Conservation (phyloP, 2,329 filamentous ascomycete species). For the Xylariaceae sp. region DNA sequence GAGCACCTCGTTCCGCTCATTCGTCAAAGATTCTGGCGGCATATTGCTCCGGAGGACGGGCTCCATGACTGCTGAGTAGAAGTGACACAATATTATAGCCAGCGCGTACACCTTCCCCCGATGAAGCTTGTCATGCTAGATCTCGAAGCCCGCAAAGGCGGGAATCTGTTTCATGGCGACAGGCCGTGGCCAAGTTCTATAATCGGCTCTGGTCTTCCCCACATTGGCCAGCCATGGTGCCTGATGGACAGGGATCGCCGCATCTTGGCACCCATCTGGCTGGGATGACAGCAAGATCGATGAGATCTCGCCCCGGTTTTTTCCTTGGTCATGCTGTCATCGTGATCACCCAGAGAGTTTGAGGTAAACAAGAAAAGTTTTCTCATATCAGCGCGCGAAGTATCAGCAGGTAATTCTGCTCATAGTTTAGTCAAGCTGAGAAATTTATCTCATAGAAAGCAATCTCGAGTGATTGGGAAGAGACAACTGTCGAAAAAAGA, state of each 20-base stretch:
- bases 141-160: conserved; percentile 18
- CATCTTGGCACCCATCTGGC: conserved; percentile 25
- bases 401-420: not conserved
- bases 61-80: not conserved
- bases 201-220: conserved; percentile 21
- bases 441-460: not conserved
- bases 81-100: not conserved
- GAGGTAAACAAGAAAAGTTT: conserved; percentile 3
- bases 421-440: too few species aligned
- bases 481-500: too few species aligned
- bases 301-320: conserved; percentile 17
- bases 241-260: conserved; percentile 23
- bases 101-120: conserved; percentile 2
- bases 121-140: conserved; percentile 16
- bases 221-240: conserved; percentile 21
- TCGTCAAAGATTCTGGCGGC: not conserved
- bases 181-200: conserved; percentile 11
- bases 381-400: conserved; percentile 3
- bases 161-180: conserved; percentile 14
- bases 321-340: conserved; percentile 14
- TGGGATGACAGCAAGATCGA: conserved; percentile 25
- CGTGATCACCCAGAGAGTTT: conserved; percentile 2
- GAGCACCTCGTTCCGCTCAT: not conserved
- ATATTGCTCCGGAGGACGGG: conserved; percentile 9
- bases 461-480: not conserved